A percentile compares a stretch with the other conserved stretches of the same genome.
Conservation (phyloP, 805 yeast species). For the Wickerhamomyces bovis region DNA sequence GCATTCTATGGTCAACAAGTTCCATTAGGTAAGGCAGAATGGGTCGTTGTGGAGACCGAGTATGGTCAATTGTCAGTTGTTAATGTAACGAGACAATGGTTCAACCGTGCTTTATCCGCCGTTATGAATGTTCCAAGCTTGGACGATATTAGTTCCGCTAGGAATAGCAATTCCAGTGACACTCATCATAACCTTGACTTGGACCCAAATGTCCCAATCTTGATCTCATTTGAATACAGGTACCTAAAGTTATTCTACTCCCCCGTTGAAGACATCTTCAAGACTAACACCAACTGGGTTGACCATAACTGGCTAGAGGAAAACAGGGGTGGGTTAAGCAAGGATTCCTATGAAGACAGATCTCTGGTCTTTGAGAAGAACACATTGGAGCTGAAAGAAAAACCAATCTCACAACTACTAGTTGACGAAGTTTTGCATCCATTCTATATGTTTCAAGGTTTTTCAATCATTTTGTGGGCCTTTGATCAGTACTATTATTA, state of each 20-base stretch:
- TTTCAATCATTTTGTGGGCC: slow-evolving; percentile 87
- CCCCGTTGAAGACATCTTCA: slow-evolving; percentile 82
- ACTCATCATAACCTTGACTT: slow-evolving; percentile 16
- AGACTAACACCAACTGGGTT: slow-evolving; percentile 81
- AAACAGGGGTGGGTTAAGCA: slow-evolving; percentile 61
- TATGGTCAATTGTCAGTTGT: slow-evolving; percentile 75
- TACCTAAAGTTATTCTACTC: slow-evolving; percentile 78
- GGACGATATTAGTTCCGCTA: slow-evolving; percentile 22
- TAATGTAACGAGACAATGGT: slow-evolving; percentile 51
- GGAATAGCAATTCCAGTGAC: slow-evolving; percentile 10
- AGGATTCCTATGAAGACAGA: slow-evolving; percentile 63
- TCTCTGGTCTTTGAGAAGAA: slow-evolving; percentile 71
- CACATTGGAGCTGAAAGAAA: slow-evolving; percentile 68
- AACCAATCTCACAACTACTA: slow-evolving; percentile 55
- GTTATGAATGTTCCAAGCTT: slow-evolving; percentile 39
- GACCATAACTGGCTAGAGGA: slow-evolving; percentile 71
- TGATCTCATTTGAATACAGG: slow-evolving; percentile 73
- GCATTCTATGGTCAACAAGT: slow-evolving; percentile 55
- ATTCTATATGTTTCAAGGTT: slow-evolving; percentile 89
- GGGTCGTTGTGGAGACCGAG: slow-evolving; percentile 93
- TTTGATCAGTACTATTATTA: slow-evolving; percentile 90
- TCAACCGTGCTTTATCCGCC: slow-evolving; percentile 66
- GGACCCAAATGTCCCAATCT: slow-evolving; percentile 49
- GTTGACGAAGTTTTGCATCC: slow-evolving; percentile 92
- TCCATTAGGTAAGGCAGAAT: slow-evolving; percentile 78